Percentiles rank a stretch among this genome's conserved stretches.
Conservation (phyloP, 352 stramenopile species). For the Phytopythium helicoides region DNA sequence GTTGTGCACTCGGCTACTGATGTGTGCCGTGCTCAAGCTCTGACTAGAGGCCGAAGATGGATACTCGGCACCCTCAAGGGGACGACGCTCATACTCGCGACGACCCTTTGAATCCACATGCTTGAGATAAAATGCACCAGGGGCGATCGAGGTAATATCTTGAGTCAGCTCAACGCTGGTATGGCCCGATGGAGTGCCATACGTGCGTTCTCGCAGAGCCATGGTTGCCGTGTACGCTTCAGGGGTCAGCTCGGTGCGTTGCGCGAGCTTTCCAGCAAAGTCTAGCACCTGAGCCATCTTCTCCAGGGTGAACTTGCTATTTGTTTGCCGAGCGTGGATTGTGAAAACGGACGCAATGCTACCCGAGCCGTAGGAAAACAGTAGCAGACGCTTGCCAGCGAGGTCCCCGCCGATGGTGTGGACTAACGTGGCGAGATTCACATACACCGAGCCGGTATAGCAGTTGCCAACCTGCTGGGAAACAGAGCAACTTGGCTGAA, state of each 20-base stretch:
- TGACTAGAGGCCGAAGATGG: neutral
- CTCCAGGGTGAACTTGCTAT: slow-evolving; percentile 81
- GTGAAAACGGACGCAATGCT: slow-evolving; percentile 96
- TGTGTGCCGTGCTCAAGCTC: slow-evolving; percentile 41
- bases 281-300: slow-evolving; percentile 87
- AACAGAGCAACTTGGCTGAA: slow-evolving; percentile 81
- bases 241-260: slow-evolving; percentile 80
- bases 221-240: slow-evolving; percentile 92
- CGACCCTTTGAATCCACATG: slow-evolving; percentile 89
- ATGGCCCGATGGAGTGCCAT: slow-evolving; percentile 24
- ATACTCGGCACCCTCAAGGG: slow-evolving; percentile 12
- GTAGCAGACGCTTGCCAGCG: slow-evolving; percentile 72
- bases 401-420: slow-evolving; percentile 45
- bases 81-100: slow-evolving; percentile 81
- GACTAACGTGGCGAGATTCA: slow-evolving; percentile 94
- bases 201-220: slow-evolving; percentile 85
- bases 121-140: slow-evolving; percentile 91
- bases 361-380: slow-evolving; percentile 98
- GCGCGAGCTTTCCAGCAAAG: slow-evolving; percentile 75
- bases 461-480: slow-evolving; percentile 95
- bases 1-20: slow-evolving; percentile 40
- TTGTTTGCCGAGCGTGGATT: slow-evolving; percentile 35
- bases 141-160: slow-evolving; percentile 53
- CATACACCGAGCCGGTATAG: slow-evolving; percentile 97
- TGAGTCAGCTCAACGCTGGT: slow-evolving; percentile 66